A percentile compares a stretch with the other conserved stretches of the same genome.
Conservation (phyloP, 2,329 filamentous ascomycete genomes). For the Metarhizium humberi region DNA sequence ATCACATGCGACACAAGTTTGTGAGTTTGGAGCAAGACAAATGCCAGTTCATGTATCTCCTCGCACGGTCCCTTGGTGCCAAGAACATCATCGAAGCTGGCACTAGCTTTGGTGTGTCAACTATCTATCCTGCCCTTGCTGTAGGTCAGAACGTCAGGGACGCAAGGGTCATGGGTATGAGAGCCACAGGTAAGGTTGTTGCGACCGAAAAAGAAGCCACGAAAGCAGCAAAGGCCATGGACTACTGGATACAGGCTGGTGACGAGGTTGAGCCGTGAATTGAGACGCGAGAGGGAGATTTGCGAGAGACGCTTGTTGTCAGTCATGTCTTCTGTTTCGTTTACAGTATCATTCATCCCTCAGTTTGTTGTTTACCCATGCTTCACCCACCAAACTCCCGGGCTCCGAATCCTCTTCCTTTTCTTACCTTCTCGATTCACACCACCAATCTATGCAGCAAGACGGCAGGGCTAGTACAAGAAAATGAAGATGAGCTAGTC, state of each 20-base stretch:
- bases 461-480: no score
- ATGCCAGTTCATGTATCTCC: slow-evolving; percentile 44
- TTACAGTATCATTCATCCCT: no score
- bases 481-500: no score
- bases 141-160: slow-evolving; percentile 35
- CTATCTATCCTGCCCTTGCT: slow-evolving; percentile 52
- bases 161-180: slow-evolving; percentile 4
- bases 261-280: slow-evolving; percentile 38
- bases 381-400: no score
- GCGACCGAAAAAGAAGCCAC: slow-evolving; percentile 49
- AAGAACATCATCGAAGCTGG: slow-evolving; percentile 48
- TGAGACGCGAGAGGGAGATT: slow-evolving; percentile 47
- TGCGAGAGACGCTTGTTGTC: slow-evolving; percentile 35
- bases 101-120: slow-evolving; percentile 52
- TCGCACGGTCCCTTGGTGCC: slow-evolving; percentile 38
- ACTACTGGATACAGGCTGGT: slow-evolving; percentile 44
- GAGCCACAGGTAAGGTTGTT: slow-evolving; percentile 32
- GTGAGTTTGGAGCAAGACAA: slow-evolving; percentile 52
- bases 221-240: slow-evolving; percentile 42
- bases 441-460: no score
- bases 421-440: no score
- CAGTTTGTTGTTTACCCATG: no score
- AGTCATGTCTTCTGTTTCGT: no score
- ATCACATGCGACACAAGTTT: slow-evolving; percentile 43
- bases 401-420: no score